Conservation (phyloP, 257 asterid genomes). For the Linderniella brevidens region DNA sequence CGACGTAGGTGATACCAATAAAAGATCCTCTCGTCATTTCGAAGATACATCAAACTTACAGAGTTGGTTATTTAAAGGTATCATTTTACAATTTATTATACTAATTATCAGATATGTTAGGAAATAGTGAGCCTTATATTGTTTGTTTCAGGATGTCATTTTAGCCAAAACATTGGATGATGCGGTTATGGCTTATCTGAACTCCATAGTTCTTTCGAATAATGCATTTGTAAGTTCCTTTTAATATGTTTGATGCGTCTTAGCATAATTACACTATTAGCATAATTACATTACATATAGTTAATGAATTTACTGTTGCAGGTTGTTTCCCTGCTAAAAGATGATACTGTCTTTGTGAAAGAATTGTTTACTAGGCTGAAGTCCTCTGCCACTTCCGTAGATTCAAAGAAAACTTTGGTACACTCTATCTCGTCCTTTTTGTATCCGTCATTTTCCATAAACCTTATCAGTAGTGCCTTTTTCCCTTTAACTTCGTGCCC, state of each 20-base stretch:
- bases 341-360: slow-evolving; percentile 64
- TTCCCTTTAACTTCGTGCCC: slow-evolving; percentile 6
- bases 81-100: slow-evolving; percentile 7
- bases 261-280: slow-evolving; percentile 5
- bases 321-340: slow-evolving; percentile 85
- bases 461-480: not conserved
- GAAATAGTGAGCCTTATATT: slow-evolving; percentile 9
- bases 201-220: slow-evolving; percentile 67
- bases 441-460: not conserved
- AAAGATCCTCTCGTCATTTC: slow-evolving; percentile 67
- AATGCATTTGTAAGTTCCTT: slow-evolving; percentile 59
- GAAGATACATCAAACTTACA: slow-evolving; percentile 88
- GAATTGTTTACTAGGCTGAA: slow-evolving; percentile 78
- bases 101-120: not conserved
- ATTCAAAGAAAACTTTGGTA: slow-evolving; percentile 74
- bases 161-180: slow-evolving; percentile 75
- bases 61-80: slow-evolving; percentile 90
- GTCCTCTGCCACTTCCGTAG: slow-evolving; percentile 40
- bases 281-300: too few species aligned
- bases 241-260: slow-evolving; percentile 9
- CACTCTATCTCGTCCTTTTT: not conserved
- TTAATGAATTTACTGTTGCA: slow-evolving; percentile 19
- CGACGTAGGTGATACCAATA: slow-evolving; percentile 65
- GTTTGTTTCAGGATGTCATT: slow-evolving; percentile 63
- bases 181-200: slow-evolving; percentile 47